Conservation (phyloP, 208 protist species). For the Zelonia costaricensis region DNA sequence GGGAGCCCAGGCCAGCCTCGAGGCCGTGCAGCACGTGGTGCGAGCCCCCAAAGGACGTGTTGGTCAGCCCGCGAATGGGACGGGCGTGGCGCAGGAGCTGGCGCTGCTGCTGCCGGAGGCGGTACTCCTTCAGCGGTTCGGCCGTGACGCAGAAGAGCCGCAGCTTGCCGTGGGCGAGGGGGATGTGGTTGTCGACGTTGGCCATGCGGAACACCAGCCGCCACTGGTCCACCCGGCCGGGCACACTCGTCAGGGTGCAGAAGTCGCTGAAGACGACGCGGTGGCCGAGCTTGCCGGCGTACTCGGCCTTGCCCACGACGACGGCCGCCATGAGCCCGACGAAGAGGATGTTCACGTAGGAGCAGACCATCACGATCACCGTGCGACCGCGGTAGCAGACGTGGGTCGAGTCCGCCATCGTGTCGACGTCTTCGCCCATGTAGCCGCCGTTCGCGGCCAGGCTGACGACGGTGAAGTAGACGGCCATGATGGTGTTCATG, state of each 20-base stretch:
- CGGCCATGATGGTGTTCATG: conserved; percentile 38
- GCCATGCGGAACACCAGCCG: conserved; percentile 76
- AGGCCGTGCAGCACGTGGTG: conserved; percentile 5
- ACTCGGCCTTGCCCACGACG: conserved; percentile 82
- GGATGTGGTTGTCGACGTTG: conserved; percentile 64
- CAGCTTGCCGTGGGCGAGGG: conserved; percentile 59
- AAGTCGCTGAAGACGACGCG: conserved; percentile 86
- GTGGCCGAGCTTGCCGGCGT: conserved; percentile 56
- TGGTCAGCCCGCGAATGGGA: background rate
- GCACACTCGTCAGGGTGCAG: conserved; percentile 61
- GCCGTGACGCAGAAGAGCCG: conserved; percentile 70
- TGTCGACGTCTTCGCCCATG: conserved; percentile 64
- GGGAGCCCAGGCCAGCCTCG: conserved; percentile 5
- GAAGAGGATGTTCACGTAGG: conserved; percentile 84
- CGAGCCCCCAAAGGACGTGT: conserved; percentile 2
- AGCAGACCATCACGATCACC: conserved; percentile 71
- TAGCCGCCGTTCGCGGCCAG: conserved; percentile 87
- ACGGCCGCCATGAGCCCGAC: conserved; percentile 84
- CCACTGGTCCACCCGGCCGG: conserved; percentile 46
- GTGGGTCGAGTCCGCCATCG: conserved; percentile 60
- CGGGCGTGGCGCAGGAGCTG: conserved; percentile 6
- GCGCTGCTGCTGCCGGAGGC: conserved; percentile 34
- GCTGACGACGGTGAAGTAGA: conserved; percentile 86
- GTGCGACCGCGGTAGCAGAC: conserved; percentile 77
- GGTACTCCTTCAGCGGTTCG: conserved; percentile 54